Percentiles rank a stretch among this genome's conserved stretches.
Evolutionary conservation across 306 rosid species (phyloP).

Genomic region (Glycine soja): DNA sequence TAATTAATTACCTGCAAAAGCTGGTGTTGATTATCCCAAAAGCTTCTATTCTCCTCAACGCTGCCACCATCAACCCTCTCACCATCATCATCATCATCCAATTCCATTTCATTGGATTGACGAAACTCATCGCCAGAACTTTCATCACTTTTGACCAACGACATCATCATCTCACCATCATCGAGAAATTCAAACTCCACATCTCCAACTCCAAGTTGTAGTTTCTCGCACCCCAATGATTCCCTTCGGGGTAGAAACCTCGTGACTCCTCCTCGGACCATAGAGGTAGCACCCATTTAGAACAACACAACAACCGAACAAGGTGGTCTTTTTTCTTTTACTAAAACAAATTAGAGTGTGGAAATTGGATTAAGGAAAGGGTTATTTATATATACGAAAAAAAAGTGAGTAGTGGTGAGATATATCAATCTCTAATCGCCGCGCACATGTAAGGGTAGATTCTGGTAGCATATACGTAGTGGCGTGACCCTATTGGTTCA

Average conservation of each 20-base stretch:
- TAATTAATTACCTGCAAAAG: conserved; percentile 59
- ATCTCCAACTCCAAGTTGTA: conserved; percentile 53
- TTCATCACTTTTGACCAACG: conserved; percentile 23
- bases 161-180: conserved; percentile 36
- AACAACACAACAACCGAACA: background rate
- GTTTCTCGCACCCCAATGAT: background rate
- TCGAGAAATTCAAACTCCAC: conserved; percentile 72
- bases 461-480: background rate
- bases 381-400: conserved; percentile 26
- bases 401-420: background rate
- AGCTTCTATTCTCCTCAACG: conserved; percentile 50
- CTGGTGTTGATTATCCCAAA: conserved; percentile 80
- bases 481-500: conserved; percentile 39
- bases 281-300: conserved; percentile 43
- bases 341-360: too few relatives aligned
- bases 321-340: too few relatives aligned
- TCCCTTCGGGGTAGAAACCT: conserved; percentile 30
- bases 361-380: background rate
- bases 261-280: conserved; percentile 36
- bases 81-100: conserved; percentile 50
- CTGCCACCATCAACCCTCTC: conserved; percentile 36
- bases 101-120: conserved; percentile 38
- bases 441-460: conserved; percentile 57
- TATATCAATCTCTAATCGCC: conserved; percentile 52
- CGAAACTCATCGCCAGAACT: conserved; percentile 32